Conservation (phyloP, 768 basidiomycete genomes). For the Dacryopinax spathularia region DNA sequence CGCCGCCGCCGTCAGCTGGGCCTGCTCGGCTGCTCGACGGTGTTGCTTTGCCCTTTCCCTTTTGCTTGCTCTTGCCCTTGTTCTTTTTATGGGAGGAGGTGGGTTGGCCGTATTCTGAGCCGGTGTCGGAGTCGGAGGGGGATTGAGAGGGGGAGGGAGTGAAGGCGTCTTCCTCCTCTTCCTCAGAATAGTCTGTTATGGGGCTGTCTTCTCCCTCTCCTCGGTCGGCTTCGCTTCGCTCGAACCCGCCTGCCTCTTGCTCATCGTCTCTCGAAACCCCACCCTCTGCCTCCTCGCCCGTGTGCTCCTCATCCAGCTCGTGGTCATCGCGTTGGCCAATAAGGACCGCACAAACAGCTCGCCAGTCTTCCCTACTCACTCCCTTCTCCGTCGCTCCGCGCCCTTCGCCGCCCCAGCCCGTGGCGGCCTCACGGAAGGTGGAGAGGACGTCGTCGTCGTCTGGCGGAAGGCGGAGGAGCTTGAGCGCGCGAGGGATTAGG, state of each 20-base stretch:
- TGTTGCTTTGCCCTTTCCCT: neutral
- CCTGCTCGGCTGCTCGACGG: neutral
- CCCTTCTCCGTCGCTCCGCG: conserved; percentile 18
- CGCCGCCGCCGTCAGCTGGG: conserved; percentile 6
- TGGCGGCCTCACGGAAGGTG: conserved; percentile 61
- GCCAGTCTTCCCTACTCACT: conserved; percentile 59
- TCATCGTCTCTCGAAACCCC: conserved; percentile 15
- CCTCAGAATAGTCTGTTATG: conserved; percentile 16
- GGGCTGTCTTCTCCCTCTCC: conserved; percentile 18
- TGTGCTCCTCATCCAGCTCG: conserved; percentile 2
- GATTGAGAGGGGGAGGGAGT: conserved; percentile 13
- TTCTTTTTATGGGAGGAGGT: conserved; percentile 13
- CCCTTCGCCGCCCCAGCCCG: conserved; percentile 41
- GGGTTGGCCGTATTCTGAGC: neutral
- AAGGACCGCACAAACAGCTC: conserved; percentile 63
- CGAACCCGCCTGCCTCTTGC: conserved; percentile 12
- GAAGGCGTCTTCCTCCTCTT: conserved; percentile 20
- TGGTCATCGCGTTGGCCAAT: conserved; percentile 29
- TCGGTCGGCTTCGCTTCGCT: conserved; percentile 16
- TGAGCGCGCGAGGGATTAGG: conserved; percentile 46
- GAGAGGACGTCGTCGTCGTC: conserved; percentile 49
- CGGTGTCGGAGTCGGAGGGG: neutral
- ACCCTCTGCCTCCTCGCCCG: conserved; percentile 17
- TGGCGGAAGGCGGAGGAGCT: conserved; percentile 42
- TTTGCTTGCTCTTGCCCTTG: conserved; percentile 8